These are phyloP conservation scores for Chimonanthus salicifolius DNA, from an alignment of 164 flowering plant species.

Conservation along the genomic window DNA sequence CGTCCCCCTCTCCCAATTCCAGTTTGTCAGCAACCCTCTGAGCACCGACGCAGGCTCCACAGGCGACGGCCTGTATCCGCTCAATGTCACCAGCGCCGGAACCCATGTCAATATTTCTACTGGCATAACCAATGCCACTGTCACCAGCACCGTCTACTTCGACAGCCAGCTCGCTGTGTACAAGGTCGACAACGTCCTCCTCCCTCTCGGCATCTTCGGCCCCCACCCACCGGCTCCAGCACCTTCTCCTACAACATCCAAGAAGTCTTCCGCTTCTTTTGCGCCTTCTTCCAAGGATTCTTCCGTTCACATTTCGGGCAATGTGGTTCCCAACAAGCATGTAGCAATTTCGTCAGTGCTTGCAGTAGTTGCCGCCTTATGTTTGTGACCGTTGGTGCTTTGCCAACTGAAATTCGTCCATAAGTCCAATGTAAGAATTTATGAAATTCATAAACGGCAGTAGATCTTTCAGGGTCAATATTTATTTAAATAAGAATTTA, in stretches of 20 bases:
- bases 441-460: too few species aligned
- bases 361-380: not conserved
- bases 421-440: too few species aligned
- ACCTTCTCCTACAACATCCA: slow-evolving; percentile 25
- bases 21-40: too few species aligned
- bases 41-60: too few species aligned
- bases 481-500: too few species aligned
- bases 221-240: slow-evolving; percentile 51
- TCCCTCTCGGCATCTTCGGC: slow-evolving; percentile 53
- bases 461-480: too few species aligned
- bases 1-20: slow-evolving; percentile 24
- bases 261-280: slow-evolving; percentile 24
- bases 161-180: slow-evolving; percentile 56
- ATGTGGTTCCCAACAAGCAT: not conserved
- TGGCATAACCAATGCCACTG: too few species aligned
- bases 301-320: not conserved
- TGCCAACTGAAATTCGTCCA: too few species aligned
- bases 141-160: too few species aligned
- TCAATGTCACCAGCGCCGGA: too few species aligned
- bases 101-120: too few species aligned
- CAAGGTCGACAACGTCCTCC: slow-evolving; percentile 71
- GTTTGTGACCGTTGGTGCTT: not conserved
- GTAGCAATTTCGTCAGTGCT: not conserved
- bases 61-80: too few species aligned
- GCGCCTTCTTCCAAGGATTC: not conserved